phyloP scores from a whole-genome alignment of 306 rosid species.

The Arachis hypogaea region DNA sequence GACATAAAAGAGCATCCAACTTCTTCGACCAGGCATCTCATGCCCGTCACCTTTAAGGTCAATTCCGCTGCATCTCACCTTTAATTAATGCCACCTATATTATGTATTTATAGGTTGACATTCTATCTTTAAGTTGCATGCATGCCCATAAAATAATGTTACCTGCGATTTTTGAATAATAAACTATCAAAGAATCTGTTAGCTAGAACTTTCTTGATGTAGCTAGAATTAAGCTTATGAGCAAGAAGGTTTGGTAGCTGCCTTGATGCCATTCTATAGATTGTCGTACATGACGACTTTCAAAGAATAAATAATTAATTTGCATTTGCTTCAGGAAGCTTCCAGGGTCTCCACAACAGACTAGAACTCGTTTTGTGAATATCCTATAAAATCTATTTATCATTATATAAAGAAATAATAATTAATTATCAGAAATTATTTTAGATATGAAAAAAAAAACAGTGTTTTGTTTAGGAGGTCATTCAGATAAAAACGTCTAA shows the following conservation, averaged over 20 bases:
- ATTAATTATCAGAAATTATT: too few species aligned
- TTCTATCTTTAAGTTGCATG: too few species aligned
- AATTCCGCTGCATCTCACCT: conserved; percentile 19
- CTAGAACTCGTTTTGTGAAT: neutral
- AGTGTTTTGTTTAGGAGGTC: too few species aligned
- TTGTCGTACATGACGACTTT: neutral
- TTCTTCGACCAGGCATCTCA: conserved; percentile 32
- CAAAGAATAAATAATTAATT: neutral
- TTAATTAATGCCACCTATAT: conserved; percentile 2
- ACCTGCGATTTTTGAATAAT: neutral
- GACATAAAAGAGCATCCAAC: too few species aligned
- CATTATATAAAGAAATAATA: neutral
- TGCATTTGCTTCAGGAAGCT: neutral
- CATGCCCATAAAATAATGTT: neutral
- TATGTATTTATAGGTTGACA: neutral
- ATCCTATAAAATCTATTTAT: neutral
- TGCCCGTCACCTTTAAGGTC: neutral
- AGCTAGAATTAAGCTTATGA: neutral
- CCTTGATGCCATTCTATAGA: neutral
- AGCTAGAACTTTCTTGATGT: too few species aligned
- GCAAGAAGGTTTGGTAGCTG: neutral
- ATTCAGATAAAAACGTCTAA: too few species aligned
- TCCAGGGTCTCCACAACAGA: neutral
- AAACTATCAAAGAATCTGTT: too few species aligned
- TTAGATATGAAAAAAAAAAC: too few species aligned